Evolutionary conservation across 2,329 filamentous ascomycete species (phyloP), one percentile per base, ranked within the genome.

Genomic region (Ceratocystiopsis sp.): DNA sequence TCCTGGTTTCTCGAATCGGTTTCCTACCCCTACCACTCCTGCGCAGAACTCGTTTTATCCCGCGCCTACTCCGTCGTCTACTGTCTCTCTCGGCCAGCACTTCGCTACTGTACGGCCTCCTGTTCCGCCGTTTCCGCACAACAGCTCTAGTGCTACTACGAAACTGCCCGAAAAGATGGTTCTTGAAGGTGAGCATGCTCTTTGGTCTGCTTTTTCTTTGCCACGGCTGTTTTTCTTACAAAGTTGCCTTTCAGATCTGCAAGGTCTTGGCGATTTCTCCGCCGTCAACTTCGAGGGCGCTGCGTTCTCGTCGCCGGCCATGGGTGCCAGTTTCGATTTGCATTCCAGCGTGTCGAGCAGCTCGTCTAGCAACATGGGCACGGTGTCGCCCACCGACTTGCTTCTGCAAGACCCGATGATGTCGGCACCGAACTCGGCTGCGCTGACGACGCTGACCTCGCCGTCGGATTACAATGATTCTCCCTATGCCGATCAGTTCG

Each of bases 381-480:
- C 86, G 37, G 73, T 94, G 48, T 94, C 86, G 48, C 86, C 86
- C 17, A 79, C 83, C 60, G 85, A 94, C 55, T 68, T 93, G 50
- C 64, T 80, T 51, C 67, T 87, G 53, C 73, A 76, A 51, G 75
- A 83, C 54, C 67, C 71, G 46, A 75, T 76, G 55, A 67, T 75
- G 56, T 93, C 84, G 48, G 76, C 84, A 35, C 86, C 86, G 29
- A 84, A 84, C 55, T 93, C 86, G 2, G 71, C 79, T 39, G 78
- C 83, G 33, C 76, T 91, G 56, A 93, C 86, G 34, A 78, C 85
- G 49, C 57, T 94, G 60, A 93, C 85, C 45, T 91, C 86, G 47
- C 86, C 86, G 38, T 84, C 81, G n/a, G 68, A 76, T 45, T 79
- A 76, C 54, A 73, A 82, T 56, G 82, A 79, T 53, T 93, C 84